A percentile compares a stretch with the other conserved stretches of the same genome.
Evolutionary conservation across 2,329 filamentous ascomycete genomes (phyloP).

Genomic region (Stylonectria norvegica): DNA sequence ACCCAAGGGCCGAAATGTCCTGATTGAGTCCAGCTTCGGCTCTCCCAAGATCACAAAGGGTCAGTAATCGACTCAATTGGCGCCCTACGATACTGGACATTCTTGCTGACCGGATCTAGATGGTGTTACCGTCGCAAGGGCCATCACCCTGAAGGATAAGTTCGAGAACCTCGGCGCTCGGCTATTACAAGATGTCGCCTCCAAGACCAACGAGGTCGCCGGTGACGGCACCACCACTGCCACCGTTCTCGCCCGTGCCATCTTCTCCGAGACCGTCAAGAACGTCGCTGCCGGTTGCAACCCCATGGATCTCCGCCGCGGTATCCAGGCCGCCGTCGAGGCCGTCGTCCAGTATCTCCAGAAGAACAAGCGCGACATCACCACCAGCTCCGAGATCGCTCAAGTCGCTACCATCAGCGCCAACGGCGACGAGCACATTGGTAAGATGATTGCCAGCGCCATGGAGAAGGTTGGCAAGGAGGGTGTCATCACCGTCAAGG

Average conservation of each 20-base stretch:
- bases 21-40: slow-evolving; percentile 98
- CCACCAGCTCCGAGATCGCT: slow-evolving; percentile 92
- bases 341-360: slow-evolving; percentile 91
- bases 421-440: slow-evolving; percentile 94
- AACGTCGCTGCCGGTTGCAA: slow-evolving; percentile 99
- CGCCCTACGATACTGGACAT: not conserved
- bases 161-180: slow-evolving; percentile 99
- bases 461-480: slow-evolving; percentile 99
- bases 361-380: slow-evolving; percentile 96
- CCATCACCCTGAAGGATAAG: slow-evolving; percentile 93
- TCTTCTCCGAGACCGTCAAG: slow-evolving; percentile 99
- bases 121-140: slow-evolving; percentile 85
- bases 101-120: slow-evolving; percentile 47
- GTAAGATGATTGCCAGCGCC: slow-evolving; percentile 91
- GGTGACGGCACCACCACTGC: slow-evolving; percentile 98
- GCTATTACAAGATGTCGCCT: slow-evolving; percentile 95
- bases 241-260: slow-evolving; percentile 92
- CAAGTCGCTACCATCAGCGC: slow-evolving; percentile 98
- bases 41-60: slow-evolving; percentile 99
- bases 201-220: slow-evolving; percentile 98
- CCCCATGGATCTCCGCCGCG: slow-evolving; percentile 96
- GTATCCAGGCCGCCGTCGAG: slow-evolving; percentile 94
- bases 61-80: slow-evolving; percentile 40
- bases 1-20: slow-evolving; percentile 95
- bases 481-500: slow-evolving; percentile 99